Evolutionary conservation across 1,284 basidiomycete genomes (phyloP), one percentile per base, ranked within the genome.

Genomic region (Pascua guehoae): DNA sequence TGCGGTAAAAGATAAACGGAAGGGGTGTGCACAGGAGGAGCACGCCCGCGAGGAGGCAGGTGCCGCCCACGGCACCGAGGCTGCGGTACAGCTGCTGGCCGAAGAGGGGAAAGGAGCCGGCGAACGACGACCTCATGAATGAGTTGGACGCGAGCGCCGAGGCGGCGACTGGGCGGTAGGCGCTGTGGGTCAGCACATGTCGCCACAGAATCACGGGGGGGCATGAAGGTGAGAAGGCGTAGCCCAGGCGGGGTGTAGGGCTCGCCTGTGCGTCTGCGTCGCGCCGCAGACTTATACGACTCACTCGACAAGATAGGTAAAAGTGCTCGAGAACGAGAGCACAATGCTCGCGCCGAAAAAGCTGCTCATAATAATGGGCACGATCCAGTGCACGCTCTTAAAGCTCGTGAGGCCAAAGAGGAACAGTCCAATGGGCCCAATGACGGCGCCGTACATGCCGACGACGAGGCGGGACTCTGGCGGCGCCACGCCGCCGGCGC

Each of bases 131-230:
- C 1, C 88, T 79, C 66, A 88, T 69, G 12, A 85, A 85, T 41
- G 81, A 85, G 69, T 91, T 91, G 37, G 83, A 79, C 0, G 88
- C 86, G 82, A 91, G 85, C 0, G 87, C 87, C 11, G 83, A 85
- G 1, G 88, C 88, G 0, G 88, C 87, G 44, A 89, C 85, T 0
- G 88, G 88, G 12, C 87, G 82, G 70, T 88, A 90, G 0, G 87
- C 85, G 18, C 82, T 84, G 24, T 84, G 10, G 16, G 44, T 47
- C 46, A 57, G 55, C 32, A 16, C n/a, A n/a, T 46, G 17, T 15
- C 5, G 17, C 12, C 14, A 46, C 16, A 17, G 5, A 9, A 47
- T 18, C 40, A 38, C n/a, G n/a, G n/a, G n/a, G n/a, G n/a, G n/a
- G n/a, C n/a, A n/a, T n/a, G n/a, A n/a, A n/a, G n/a, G n/a, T n/a